These are phyloP conservation scores for Paecilomyces dactylethromorphus DNA, from an alignment of 2,329 filamentous ascomycete species.

Conservation along the genomic window DNA sequence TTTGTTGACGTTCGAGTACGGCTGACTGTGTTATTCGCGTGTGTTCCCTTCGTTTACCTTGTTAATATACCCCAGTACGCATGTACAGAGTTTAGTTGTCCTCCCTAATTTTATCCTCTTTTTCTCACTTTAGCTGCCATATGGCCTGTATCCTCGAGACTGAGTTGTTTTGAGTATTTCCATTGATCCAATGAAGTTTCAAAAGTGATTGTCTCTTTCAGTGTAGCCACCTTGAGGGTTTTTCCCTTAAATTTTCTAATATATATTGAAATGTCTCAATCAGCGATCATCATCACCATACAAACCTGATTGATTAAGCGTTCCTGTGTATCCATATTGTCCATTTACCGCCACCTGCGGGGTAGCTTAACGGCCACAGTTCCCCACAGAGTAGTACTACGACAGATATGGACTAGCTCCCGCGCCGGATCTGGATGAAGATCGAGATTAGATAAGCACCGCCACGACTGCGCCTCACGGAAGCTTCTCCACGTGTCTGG, in stretches of 20 bases:
- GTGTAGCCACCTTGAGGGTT: neutral
- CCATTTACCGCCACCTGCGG: neutral
- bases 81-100: neutral
- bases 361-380: neutral
- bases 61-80: neutral
- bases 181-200: neutral
- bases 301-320: no score
- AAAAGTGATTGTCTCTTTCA: neutral
- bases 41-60: neutral
- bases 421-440: neutral
- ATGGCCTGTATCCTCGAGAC: neutral
- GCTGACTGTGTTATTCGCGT: neutral
- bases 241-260: neutral
- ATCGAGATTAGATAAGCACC: conserved; percentile 6
- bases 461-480: conserved; percentile 1
- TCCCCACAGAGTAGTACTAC: neutral
- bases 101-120: neutral
- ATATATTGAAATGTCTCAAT: neutral
- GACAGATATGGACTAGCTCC: neutral
- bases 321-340: neutral
- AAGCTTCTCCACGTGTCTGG: conserved; percentile 8
- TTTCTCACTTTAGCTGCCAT: neutral
- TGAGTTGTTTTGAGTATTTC: neutral
- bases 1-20: neutral
- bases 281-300: no score